Base-by-base conservation (phyloP, 306 rosid genomes). In the Cicer chorassanicum region DNA sequence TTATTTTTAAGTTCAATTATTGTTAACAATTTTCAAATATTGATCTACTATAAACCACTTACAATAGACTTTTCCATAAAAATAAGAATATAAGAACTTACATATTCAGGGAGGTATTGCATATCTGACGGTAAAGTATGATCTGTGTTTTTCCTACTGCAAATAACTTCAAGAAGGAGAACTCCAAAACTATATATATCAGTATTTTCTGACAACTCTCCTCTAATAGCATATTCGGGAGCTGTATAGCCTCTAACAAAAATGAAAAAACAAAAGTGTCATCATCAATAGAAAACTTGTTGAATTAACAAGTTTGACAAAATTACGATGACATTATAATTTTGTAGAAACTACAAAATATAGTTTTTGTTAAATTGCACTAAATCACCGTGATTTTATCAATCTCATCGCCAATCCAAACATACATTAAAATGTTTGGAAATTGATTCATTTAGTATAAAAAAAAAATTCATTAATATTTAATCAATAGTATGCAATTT, bases 131-230 rank as follows among this genome's bases (percentile, higher is more conserved):
- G 84, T 71, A 89, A 78, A 73, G 81, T 83, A 41, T 79, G 91
- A 73, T 87, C 87, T 5, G 96, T 90, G 74, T 90, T 90, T 86
- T 79, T 93, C 70, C 95, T 89, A 81, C 86, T 70, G 21, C 91
- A 75, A 8, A 90, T 87, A 29, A 90, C 90, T 82, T 90, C 98
- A 50, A 93, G 95, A 71, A 90, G 80, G 18, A 93, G 93, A 80
- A 93, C 98, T 77, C 96, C 98, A 83, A 90, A 90, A 70, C 96
- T 90, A 78, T 93, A 93, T 54, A 90, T 87, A 67, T 93, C 98
- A 13, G 96, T 95, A 75, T 90, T 90, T 77, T 82, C 95, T 1
- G 98, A 87, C 21, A 93, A 21, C 74, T 93, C 95, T 61, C 96
- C 96, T 78, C 87, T 84, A 13, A 78, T 81, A 9, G 95, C 98